A percentile compares a stretch with the other conserved stretches of the same genome.
These are phyloP conservation scores for Cronartium ribicola DNA, from an alignment of 1,284 basidiomycete species.

Conservation along the genomic window DNA sequence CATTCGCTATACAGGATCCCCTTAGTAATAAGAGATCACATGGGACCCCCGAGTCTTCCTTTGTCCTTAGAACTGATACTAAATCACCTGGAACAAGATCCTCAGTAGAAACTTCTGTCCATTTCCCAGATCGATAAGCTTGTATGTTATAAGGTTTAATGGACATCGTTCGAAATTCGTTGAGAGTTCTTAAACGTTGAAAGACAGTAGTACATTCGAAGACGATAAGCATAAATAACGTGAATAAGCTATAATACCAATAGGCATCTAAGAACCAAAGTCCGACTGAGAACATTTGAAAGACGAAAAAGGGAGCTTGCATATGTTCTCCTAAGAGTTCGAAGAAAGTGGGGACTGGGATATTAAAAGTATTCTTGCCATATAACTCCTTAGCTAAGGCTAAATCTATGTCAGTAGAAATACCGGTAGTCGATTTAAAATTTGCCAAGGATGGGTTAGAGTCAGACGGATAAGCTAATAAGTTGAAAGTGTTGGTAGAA, in stretches of 20 bases:
- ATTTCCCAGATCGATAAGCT: constrained; percentile 71
- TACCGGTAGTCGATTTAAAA: constrained; percentile 62
- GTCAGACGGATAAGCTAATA: constrained; percentile 84
- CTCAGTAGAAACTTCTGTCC: constrained; percentile 73
- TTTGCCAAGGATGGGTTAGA: constrained; percentile 65
- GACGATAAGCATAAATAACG: constrained; percentile 90
- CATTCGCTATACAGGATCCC: constrained; percentile 89
- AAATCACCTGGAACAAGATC: constrained; percentile 84
- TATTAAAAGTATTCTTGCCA: constrained; percentile 88
- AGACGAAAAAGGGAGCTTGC: constrained; percentile 90
- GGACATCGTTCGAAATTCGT: constrained; percentile 92
- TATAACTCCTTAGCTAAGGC: constrained; percentile 59
- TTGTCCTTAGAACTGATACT: constrained; percentile 74
- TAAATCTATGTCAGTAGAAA: constrained; percentile 46
- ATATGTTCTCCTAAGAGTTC: constrained; percentile 87
- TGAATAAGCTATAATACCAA: constrained; percentile 96
- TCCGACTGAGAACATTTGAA: constrained; percentile 91
- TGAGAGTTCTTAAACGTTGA: constrained; percentile 84
- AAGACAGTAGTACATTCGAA: constrained; percentile 97
- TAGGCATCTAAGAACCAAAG: constrained; percentile 95
- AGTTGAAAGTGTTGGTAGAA: constrained; percentile 66
- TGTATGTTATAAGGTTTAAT: constrained; percentile 80
- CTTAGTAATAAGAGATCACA: constrained; percentile 82
- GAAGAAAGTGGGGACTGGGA: constrained; percentile 84
- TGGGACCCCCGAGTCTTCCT: constrained; percentile 77